These are phyloP conservation scores for Trichoderma oligosporum DNA, from an alignment of 2,329 filamentous ascomycete species.

Conservation along the genomic window DNA sequence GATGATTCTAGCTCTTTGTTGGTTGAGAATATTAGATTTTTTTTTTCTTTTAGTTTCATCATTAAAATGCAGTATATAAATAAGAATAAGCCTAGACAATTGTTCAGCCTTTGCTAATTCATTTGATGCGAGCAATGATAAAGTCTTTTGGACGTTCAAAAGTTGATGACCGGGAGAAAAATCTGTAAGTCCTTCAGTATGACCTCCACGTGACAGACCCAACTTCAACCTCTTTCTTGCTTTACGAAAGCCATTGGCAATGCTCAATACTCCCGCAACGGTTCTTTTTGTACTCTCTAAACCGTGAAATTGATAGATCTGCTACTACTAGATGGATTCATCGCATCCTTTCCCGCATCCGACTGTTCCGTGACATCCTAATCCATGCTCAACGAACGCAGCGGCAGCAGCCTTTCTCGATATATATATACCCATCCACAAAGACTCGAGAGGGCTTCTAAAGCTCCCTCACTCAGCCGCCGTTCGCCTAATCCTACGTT, in stretches of 20 bases:
- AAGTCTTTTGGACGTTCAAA: no score
- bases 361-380: constrained; percentile 5
- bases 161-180: no score
- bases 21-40: no score
- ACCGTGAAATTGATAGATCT: neutral
- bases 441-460: constrained; percentile 1
- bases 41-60: no score
- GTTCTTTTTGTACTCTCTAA: neutral
- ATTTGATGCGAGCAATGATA: no score
- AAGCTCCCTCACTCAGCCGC: neutral
- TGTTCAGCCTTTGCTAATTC: no score
- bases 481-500: neutral
- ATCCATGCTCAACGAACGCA: neutral
- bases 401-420: neutral
- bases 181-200: constrained; percentile 1
- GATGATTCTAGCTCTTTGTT: no score
- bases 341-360: neutral
- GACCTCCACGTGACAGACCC: constrained; percentile 3
- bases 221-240: constrained; percentile 2
- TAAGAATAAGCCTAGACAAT: no score
- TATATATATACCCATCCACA: neutral
- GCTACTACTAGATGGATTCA: constrained; percentile 13
- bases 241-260: neutral
- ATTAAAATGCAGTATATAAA: no score
- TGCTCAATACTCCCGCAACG: neutral